A percentile compares a stretch with the other conserved stretches of the same genome.
Conservation (phyloP, 768 basidiomycete genomes). For the Suillus americanus region DNA sequence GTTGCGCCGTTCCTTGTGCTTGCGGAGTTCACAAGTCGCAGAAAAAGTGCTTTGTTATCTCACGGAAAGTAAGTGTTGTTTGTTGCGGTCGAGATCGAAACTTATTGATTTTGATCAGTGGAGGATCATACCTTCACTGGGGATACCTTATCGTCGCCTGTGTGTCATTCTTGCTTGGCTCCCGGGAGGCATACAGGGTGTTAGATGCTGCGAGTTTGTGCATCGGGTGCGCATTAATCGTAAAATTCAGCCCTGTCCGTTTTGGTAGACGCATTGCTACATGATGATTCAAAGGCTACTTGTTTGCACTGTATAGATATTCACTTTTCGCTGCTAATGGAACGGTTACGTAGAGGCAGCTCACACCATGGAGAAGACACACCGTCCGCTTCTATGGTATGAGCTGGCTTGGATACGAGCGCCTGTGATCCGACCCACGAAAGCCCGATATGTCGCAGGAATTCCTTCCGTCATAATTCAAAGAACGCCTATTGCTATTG, state of each 20-base stretch:
- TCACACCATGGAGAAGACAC: background rate
- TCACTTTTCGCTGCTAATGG: background rate
- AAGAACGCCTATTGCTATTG: background rate
- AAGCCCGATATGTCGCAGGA: background rate
- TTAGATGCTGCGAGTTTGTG: slow-evolving; percentile 58
- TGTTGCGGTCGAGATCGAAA: background rate
- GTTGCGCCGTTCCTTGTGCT: slow-evolving; percentile 64
- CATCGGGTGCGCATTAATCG: slow-evolving; percentile 7
- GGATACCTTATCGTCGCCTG: slow-evolving; percentile 47
- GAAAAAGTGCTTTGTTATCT: slow-evolving; percentile 38
- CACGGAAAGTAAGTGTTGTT: slow-evolving; percentile 36
- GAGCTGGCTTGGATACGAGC: background rate
- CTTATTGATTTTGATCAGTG: too few relatives aligned
- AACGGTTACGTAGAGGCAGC: background rate
- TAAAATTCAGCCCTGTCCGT: background rate
- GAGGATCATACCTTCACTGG: slow-evolving; percentile 48
- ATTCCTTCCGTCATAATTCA: background rate
- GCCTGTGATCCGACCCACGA: background rate
- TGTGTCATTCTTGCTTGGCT: slow-evolving; percentile 64
- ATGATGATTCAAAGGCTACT: background rate
- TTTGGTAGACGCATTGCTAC: background rate
- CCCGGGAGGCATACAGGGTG: slow-evolving; percentile 63
- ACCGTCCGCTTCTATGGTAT: background rate
- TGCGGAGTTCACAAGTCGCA: slow-evolving; percentile 60
- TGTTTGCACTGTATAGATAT: background rate